Percentiles rank a stretch among this genome's conserved stretches.
Conservation (phyloP, 768 basidiomycete species). For the Gyrodon lividus region DNA sequence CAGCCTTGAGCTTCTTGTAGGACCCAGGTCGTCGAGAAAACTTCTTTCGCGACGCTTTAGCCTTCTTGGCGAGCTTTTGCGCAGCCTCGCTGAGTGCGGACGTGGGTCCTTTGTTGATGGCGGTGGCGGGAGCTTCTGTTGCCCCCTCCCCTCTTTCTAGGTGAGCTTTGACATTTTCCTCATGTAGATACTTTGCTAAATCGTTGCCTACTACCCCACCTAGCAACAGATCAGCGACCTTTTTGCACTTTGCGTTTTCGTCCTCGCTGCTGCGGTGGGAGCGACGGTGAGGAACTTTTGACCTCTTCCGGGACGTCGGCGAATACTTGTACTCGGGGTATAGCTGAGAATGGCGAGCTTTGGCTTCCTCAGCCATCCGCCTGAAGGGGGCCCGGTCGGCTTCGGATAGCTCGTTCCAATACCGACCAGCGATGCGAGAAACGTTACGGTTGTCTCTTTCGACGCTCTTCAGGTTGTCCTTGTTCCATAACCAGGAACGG, state of each 20-base stretch:
- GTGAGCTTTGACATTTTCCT: conserved; percentile 1
- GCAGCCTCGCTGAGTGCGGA: background rate
- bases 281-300: conserved; percentile 34
- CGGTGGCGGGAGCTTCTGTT: background rate
- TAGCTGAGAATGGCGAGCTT: conserved; percentile 44
- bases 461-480: conserved; percentile 45
- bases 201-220: conserved; percentile 34
- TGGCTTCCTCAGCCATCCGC: conserved; percentile 45
- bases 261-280: conserved; percentile 27
- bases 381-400: conserved; percentile 49
- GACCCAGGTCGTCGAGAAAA: conserved; percentile 3
- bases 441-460: conserved; percentile 75
- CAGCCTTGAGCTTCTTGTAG: conserved; percentile 7
- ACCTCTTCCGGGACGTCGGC: conserved; percentile 39
- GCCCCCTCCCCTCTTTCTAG: background rate
- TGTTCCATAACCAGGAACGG: conserved; percentile 64
- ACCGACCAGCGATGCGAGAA: conserved; percentile 64
- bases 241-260: conserved; percentile 40
- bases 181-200: conserved; percentile 21
- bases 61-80: conserved; percentile 10
- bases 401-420: conserved; percentile 58
- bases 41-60: background rate
- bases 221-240: conserved; percentile 36
- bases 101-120: background rate
- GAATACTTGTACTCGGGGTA: conserved; percentile 66